Evolutionary conservation across 345 rosid species (phyloP), one percentile per base, ranked within the genome.

Genomic region (Acer campestre): DNA sequence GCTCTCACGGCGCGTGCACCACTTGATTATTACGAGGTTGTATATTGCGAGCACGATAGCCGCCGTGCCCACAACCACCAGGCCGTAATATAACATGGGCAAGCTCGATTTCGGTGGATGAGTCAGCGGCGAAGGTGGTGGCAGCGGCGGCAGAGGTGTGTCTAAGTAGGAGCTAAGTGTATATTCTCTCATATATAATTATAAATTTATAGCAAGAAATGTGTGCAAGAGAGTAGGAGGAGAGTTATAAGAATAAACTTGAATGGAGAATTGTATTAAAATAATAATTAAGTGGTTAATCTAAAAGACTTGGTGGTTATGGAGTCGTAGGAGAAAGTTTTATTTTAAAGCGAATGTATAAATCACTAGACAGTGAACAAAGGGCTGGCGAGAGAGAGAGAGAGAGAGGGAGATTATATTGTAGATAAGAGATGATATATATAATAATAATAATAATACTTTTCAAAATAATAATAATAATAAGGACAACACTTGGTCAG

Each of bases 1-100:
- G 18, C 66, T 58, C 17, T 18, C 71, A 2, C 64, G 76, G 10
- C 68, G 29, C 7, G 78, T 61, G 82, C 89, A 81, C 82, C 87
- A 85, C 73, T 61, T 75, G 71, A 87, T 74, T 71, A 85, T 22
- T 62, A 85, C 59, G 40, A 87, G 70, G 64, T 87, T 87, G 75
- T 81, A 83, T 14, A 74, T 3, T 68, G 68, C 80, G 11, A 87
- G 79, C 2, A 78, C 53, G 10, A 82, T 6, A 20, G 83, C 85
- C 1, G 88, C 80, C 12, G 87, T 76, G 59, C 84, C 87, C 2
- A 82, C 81, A 8, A 85, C 82, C 2, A 61, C 68, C 0, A 90
- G 84, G 70, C 89, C 87, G 18, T 87, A 87, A 55, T 88, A 90
- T 10, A 87, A 76, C 87, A 85, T 87, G 67, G 87, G 81, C 74